Evolutionary conservation across 1,284 basidiomycete genomes (phyloP).

Genomic region (Cystobasidium slooffiae): DNA sequence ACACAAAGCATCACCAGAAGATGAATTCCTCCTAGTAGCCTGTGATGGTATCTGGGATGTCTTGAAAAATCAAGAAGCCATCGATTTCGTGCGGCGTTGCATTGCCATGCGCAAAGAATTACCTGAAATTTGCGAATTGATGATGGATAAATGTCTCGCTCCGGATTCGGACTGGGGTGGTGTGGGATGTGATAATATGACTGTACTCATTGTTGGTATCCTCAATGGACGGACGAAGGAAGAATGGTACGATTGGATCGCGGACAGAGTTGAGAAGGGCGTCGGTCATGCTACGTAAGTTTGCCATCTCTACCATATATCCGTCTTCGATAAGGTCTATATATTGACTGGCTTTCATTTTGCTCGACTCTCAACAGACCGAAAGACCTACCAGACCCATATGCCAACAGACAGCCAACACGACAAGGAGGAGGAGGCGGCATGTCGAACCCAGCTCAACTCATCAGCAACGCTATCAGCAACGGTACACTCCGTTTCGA

Average conservation of each 20-base stretch:
- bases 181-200: slow-evolving; percentile 99
- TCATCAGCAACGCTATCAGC: slow-evolving; percentile 38
- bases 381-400: slow-evolving; percentile 34
- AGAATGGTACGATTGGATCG: slow-evolving; percentile 93
- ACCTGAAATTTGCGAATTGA: slow-evolving; percentile 79
- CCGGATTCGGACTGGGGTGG: slow-evolving; percentile 92
- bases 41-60: slow-evolving; percentile 99
- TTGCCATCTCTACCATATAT: background rate
- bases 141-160: slow-evolving; percentile 92
- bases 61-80: slow-evolving; percentile 86
- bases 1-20: slow-evolving; percentile 81
- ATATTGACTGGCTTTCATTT: background rate
- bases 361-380: slow-evolving; percentile 11
- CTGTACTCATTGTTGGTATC: slow-evolving; percentile 85
- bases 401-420: slow-evolving; percentile 25
- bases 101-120: slow-evolving; percentile 81
- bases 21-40: slow-evolving; percentile 94
- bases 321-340: background rate
- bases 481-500: slow-evolving; percentile 40
- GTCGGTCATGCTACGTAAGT: slow-evolving; percentile 68
- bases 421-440: slow-evolving; percentile 32
- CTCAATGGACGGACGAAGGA: slow-evolving; percentile 83
- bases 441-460: slow-evolving; percentile 25
- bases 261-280: slow-evolving; percentile 75
- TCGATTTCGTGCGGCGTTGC: slow-evolving; percentile 84